Percentiles rank a stretch among this genome's conserved stretches.
phyloP scores from a whole-genome alignment of 768 basidiomycete genomes.

The Suillus ampliporus region DNA sequence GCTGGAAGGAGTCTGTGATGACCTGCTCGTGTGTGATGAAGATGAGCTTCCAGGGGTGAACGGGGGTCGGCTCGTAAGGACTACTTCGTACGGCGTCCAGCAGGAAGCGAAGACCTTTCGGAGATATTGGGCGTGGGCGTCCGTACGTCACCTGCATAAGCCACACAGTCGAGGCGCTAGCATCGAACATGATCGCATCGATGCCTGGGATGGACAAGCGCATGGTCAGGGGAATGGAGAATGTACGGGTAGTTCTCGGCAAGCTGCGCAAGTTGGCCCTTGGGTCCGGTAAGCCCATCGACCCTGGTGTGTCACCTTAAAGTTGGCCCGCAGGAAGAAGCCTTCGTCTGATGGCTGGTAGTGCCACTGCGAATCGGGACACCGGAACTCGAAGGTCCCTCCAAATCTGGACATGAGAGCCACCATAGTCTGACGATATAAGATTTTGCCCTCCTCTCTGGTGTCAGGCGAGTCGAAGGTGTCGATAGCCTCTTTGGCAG shows the following conservation, averaged over 20 bases:
- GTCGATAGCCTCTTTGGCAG: not conserved
- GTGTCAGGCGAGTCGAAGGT: not conserved
- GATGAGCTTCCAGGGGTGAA: not conserved
- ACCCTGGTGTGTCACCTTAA: not conserved
- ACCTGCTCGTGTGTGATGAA: not conserved
- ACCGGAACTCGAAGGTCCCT: not conserved
- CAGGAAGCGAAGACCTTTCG: not conserved
- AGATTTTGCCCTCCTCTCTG: not conserved
- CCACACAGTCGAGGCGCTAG: not conserved
- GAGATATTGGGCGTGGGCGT: not conserved
- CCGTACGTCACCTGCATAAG: conserved; percentile 1
- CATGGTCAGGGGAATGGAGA: not conserved
- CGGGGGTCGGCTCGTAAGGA: not conserved
- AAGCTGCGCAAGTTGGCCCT: not conserved
- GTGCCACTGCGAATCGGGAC: not conserved
- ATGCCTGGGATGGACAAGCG: not conserved
- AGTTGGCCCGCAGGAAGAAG: not conserved
- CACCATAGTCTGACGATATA: not conserved
- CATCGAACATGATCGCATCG: not conserved
- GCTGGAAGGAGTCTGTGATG: not conserved
- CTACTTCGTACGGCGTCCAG: not conserved
- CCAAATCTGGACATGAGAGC: not conserved
- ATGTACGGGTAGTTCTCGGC: not conserved
- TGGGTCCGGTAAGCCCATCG: not conserved
- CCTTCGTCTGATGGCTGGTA: not conserved